Conservation (phyloP, 768 basidiomycete genomes). For the Asterophora parasitica region DNA sequence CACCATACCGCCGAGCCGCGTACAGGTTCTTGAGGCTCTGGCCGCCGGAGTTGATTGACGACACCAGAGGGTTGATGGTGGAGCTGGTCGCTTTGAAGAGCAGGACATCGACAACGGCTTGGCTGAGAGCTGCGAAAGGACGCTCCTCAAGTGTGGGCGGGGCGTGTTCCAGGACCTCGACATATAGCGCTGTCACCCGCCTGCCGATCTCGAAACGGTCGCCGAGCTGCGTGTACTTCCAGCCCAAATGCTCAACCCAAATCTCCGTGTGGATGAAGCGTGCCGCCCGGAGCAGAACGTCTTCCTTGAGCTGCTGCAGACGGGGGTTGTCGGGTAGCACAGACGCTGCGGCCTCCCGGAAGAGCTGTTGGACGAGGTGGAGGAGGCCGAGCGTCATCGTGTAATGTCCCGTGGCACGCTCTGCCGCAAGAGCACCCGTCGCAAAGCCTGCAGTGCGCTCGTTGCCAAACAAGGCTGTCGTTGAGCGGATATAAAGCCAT, state of each 20-base stretch:
- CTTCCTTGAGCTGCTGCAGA: constrained; percentile 73
- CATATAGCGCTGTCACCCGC: constrained; percentile 61
- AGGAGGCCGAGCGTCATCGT: constrained; percentile 80
- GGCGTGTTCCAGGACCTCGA: constrained; percentile 58
- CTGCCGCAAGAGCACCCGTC: constrained; percentile 61
- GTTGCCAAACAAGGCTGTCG: constrained; percentile 69
- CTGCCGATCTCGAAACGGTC: constrained; percentile 82
- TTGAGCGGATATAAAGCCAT: constrained; percentile 84
- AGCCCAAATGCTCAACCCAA: constrained; percentile 81
- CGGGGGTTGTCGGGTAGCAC: constrained; percentile 53
- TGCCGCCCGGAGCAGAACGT: constrained; percentile 74
- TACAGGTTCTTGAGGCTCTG: constrained; percentile 58
- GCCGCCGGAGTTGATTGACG: constrained; percentile 58
- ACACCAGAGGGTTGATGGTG: constrained; percentile 76
- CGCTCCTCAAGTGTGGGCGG: constrained; percentile 48
- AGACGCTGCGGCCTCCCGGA: constrained; percentile 65
- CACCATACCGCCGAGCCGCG: constrained; percentile 59
- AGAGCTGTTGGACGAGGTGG: constrained; percentile 69
- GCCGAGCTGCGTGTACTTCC: constrained; percentile 81
- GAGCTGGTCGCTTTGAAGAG: constrained; percentile 73
- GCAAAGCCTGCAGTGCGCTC: constrained; percentile 52
- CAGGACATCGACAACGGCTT: constrained; percentile 63
- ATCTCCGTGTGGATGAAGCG: constrained; percentile 81
- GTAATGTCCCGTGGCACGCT: constrained; percentile 70
- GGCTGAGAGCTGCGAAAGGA: constrained; percentile 58